Base-by-base conservation (phyloP, 495 filamentous ascomycete genomes). In the Penicillium robsamsonii region DNA sequence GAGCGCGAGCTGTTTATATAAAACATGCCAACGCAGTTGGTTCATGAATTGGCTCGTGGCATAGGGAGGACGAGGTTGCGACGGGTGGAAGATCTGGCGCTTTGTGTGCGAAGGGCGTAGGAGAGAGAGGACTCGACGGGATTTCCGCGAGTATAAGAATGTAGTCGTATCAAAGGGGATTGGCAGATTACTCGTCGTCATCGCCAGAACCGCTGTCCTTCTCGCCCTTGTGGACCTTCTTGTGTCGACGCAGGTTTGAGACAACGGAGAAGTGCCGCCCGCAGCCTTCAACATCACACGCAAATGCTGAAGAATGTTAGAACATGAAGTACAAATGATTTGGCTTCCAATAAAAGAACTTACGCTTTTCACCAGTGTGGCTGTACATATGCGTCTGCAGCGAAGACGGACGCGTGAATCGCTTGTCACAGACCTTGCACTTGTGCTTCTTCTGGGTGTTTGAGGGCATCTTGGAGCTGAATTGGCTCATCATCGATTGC, bases 391-490 rank as follows among this genome's bases (percentile, higher is more conserved):
- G 94, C 24, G 94, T 98, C 64, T 97, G 95, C 31, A 98, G 72
- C 7, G 94, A 98, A 67, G 93, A 97, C 1, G 94, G 94, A 38
- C 94, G 84, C 10, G 94, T 97, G 71, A 98, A 98, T 8, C 94
- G 85, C 84, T 98, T 98, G 75, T 97, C 94, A 79, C 94, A 98
- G 48, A 98, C 90, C 79, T 97, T 97, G 81, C 94, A 98, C 75
- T 96, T 97, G 77, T 98, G 94, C 80, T 97, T 98, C 85, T 98
- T 98, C 68, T 97, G 93, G 27, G 94, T 92, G 75, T 89, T 95
- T 22, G 91, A 93, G 10, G 91, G 90, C 46, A 97, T 87, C 70
- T 97, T 97, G 43, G 94, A 97, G 78, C 90, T 97, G 78, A 98
- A 98, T 59, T 95, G 93, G 46, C 90, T 86, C 94, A 98, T 98